These are phyloP conservation scores for Tylopilus sp. DNA, from an alignment of 768 basidiomycete genomes.

Conservation along the genomic window DNA sequence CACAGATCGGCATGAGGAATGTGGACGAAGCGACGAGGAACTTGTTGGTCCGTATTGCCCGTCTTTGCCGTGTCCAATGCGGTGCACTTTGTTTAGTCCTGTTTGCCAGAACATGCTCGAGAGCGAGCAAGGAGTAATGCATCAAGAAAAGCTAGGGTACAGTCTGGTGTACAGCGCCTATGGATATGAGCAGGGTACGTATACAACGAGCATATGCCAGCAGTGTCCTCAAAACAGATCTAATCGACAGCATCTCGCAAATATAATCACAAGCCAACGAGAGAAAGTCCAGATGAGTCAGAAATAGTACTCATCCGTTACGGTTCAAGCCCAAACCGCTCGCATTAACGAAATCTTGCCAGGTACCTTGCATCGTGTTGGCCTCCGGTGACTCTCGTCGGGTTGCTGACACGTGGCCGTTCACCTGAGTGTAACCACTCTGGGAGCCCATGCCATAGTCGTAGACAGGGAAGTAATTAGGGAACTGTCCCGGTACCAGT, in stretches of 20 bases:
- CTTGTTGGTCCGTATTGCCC: background rate
- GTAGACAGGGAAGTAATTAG: slow-evolving; percentile 73
- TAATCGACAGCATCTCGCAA: slow-evolving; percentile 6
- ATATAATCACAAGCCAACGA: slow-evolving; percentile 8
- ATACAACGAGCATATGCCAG: slow-evolving; percentile 8
- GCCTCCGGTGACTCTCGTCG: slow-evolving; percentile 50
- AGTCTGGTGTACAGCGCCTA: slow-evolving; percentile 5
- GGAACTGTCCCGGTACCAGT: slow-evolving; percentile 41
- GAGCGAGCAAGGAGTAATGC: background rate
- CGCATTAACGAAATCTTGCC: slow-evolving; percentile 57
- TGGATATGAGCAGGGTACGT: slow-evolving; percentile 9
- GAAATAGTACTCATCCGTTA: slow-evolving; percentile 4
- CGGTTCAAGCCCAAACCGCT: slow-evolving; percentile 23
- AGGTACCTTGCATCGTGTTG: slow-evolving; percentile 56
- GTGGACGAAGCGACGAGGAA: background rate
- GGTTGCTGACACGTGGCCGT: slow-evolving; percentile 34
- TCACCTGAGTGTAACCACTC: slow-evolving; percentile 37
- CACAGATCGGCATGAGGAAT: slow-evolving; percentile 53
- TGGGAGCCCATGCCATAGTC: slow-evolving; percentile 51
- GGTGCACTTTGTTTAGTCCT: slow-evolving; percentile 18
- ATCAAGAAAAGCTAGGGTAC: slow-evolving; percentile 22
- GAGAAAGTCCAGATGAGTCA: slow-evolving; percentile 1
- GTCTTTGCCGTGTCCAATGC: background rate
- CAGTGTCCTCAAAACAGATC: slow-evolving; percentile 8
- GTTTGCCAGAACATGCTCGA: slow-evolving; percentile 12